These are phyloP conservation scores for Ophiostoma angusticollis DNA, from an alignment of 2,329 filamentous ascomycete species.

Conservation along the genomic window DNA sequence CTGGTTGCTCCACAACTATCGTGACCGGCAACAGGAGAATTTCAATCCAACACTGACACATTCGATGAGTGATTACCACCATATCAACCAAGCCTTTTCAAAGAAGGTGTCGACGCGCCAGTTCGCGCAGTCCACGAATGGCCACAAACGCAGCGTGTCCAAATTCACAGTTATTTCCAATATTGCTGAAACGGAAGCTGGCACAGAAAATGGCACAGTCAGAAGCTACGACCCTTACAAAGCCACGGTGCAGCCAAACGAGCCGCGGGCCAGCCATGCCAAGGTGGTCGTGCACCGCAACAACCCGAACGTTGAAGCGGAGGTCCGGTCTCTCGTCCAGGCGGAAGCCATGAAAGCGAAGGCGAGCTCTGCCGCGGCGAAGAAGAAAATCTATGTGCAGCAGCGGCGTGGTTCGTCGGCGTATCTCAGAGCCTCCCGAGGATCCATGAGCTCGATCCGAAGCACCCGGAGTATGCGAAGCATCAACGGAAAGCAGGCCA, in stretches of 20 bases:
- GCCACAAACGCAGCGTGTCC: constrained; percentile 42
- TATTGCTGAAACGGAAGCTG: constrained; percentile 32
- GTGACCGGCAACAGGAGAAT: constrained; percentile 74
- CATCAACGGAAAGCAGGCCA: constrained; percentile 24
- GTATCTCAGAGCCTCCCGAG: constrained; percentile 22
- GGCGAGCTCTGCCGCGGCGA: not conserved
- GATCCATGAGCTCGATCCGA: constrained; percentile 37
- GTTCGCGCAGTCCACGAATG: constrained; percentile 37
- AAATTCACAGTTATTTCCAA: constrained; percentile 55
- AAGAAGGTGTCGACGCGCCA: constrained; percentile 50
- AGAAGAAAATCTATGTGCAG: constrained; percentile 16
- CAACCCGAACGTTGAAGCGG: constrained; percentile 21
- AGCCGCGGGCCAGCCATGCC: constrained; percentile 44
- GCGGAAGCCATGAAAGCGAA: constrained; percentile 10
- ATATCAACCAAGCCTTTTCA: constrained; percentile 49
- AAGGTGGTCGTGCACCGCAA: constrained; percentile 57
- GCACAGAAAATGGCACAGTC: constrained; percentile 31
- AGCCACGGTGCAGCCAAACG: constrained; percentile 39
- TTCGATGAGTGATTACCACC: constrained; percentile 84
- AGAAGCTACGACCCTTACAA: constrained; percentile 77
- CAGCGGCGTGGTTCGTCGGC: constrained; percentile 20
- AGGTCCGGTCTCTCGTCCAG: constrained; percentile 21
- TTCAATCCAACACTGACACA: constrained; percentile 71
- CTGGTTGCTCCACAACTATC: constrained; percentile 67
- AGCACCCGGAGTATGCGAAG: constrained; percentile 23